A percentile compares a stretch with the other conserved stretches of the same genome.
Evolutionary conservation across 257 asterid genomes (phyloP).

Genomic region (Coffea canephora): DNA sequence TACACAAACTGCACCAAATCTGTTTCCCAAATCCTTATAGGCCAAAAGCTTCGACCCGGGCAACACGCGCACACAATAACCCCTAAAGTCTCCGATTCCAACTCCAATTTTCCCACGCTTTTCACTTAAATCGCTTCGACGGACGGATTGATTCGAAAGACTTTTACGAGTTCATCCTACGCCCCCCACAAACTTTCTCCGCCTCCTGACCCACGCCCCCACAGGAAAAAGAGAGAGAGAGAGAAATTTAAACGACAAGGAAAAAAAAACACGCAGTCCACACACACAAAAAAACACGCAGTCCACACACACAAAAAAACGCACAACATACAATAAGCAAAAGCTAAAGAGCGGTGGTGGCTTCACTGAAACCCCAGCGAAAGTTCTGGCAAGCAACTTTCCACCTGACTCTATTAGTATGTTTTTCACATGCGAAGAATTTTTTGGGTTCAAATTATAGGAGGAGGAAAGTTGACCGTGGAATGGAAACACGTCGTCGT

Average conservation of each 20-base stretch:
- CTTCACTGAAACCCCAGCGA: conserved; percentile 24
- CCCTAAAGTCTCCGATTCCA: not conserved
- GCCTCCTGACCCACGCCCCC: conserved; percentile 19
- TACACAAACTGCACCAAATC: no score
- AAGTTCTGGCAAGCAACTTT: conserved; percentile 5
- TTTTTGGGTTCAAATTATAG: not conserved
- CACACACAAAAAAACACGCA: not conserved
- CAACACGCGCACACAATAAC: conserved; percentile 1
- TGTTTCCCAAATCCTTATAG: not conserved
- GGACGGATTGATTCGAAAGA: not conserved
- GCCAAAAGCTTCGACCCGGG: not conserved
- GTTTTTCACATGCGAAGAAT: not conserved
- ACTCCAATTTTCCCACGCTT: conserved; percentile 9
- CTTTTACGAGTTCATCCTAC: conserved; percentile 18
- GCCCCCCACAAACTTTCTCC: conserved; percentile 11
- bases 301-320: not conserved
- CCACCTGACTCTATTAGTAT: conserved; percentile 1
- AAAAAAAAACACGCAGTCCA: not conserved
- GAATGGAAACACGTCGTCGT: not conserved
- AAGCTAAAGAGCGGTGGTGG: not conserved
- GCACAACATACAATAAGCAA: not conserved
- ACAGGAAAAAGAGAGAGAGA: not conserved
- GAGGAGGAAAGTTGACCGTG: not conserved
- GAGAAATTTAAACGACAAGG: no score
- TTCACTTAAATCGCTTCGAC: conserved; percentile 9